Evolutionary conservation across 1,284 basidiomycete genomes (phyloP).

Genomic region (Mycena citricolor): DNA sequence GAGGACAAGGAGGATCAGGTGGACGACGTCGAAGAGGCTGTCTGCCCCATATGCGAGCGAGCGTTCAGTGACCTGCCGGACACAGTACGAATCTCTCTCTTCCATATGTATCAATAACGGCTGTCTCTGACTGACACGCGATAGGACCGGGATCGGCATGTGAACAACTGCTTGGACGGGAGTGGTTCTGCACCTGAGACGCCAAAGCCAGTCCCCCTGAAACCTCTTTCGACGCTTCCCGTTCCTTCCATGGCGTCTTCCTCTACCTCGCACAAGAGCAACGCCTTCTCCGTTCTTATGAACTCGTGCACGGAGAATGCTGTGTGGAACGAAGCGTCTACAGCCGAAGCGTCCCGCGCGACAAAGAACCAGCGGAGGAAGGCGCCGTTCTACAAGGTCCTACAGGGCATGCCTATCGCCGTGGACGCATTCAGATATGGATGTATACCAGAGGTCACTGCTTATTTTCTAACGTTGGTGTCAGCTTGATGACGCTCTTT

Average conservation of each 20-base stretch:
- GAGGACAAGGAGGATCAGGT: slow-evolving; percentile 26
- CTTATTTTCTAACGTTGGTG: slow-evolving; percentile 88
- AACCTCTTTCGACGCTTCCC: slow-evolving; percentile 25
- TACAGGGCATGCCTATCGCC: slow-evolving; percentile 96
- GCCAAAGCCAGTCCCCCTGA: slow-evolving; percentile 15
- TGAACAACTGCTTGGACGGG: slow-evolving; percentile 50
- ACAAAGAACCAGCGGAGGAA: slow-evolving; percentile 59
- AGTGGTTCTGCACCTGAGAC: slow-evolving; percentile 15
- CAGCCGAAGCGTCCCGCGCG: slow-evolving; percentile 47
- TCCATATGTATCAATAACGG: neutral
- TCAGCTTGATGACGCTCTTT: slow-evolving; percentile 32
- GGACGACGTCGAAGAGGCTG: slow-evolving; percentile 4
- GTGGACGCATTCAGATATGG: slow-evolving; percentile 97
- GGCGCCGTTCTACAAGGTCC: slow-evolving; percentile 93
- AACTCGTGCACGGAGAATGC: slow-evolving; percentile 75
- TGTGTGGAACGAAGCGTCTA: slow-evolving; percentile 80
- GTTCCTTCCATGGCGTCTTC: slow-evolving; percentile 21
- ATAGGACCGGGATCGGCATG: slow-evolving; percentile 48
- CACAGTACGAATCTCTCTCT: slow-evolving; percentile 18
- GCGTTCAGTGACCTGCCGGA: slow-evolving; percentile 21
- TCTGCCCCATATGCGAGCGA: slow-evolving; percentile 17
- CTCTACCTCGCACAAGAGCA: slow-evolving; percentile 22
- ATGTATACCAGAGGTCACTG: slow-evolving; percentile 81
- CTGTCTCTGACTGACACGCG: slow-evolving; percentile 1
- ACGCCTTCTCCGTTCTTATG: slow-evolving; percentile 83